Evolutionary conservation across 1,284 basidiomycete genomes (phyloP).

Genomic region (Cryptococcus jaspeensis): DNA sequence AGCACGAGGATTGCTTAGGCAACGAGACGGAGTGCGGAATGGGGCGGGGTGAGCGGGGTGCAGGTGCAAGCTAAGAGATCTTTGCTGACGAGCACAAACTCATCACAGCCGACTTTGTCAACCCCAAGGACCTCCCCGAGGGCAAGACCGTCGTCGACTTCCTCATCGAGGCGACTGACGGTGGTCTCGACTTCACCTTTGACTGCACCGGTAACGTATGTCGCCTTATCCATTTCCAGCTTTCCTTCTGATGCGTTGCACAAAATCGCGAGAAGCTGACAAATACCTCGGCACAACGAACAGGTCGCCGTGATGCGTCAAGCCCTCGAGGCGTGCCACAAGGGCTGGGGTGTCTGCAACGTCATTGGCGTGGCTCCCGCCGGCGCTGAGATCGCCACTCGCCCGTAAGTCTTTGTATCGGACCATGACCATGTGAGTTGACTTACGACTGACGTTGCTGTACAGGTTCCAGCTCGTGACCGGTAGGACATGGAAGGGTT

Average conservation of each 20-base stretch:
- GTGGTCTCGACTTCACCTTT: slow-evolving; percentile 95
- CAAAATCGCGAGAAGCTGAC: background rate
- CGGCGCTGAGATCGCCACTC: slow-evolving; percentile 95
- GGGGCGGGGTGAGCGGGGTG: background rate
- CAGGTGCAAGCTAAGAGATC: background rate
- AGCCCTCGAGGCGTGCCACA: slow-evolving; percentile 96
- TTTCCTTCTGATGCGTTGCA: background rate
- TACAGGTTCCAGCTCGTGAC: slow-evolving; percentile 70
- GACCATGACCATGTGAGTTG: too few relatives aligned
- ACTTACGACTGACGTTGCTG: background rate
- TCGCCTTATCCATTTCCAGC: slow-evolving; percentile 10
- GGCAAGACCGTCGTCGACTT: slow-evolving; percentile 83
- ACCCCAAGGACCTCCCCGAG: slow-evolving; percentile 72
- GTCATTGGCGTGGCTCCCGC: slow-evolving; percentile 93
- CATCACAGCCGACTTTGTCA: slow-evolving; percentile 73
- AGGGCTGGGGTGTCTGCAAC: slow-evolving; percentile 97
- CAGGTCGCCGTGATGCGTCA: slow-evolving; percentile 89
- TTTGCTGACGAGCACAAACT: background rate
- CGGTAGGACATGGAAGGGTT: slow-evolving; percentile 92
- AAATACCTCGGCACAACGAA: background rate
- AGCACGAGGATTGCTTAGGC: background rate
- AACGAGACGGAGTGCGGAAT: background rate
- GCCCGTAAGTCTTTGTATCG: slow-evolving; percentile 66
- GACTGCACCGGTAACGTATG: slow-evolving; percentile 91
- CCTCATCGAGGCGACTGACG: slow-evolving; percentile 90